Evolutionary conservation across 192 early-diverging fungal genomes (phyloP).

Genomic region (Funneliformis mosseae): DNA sequence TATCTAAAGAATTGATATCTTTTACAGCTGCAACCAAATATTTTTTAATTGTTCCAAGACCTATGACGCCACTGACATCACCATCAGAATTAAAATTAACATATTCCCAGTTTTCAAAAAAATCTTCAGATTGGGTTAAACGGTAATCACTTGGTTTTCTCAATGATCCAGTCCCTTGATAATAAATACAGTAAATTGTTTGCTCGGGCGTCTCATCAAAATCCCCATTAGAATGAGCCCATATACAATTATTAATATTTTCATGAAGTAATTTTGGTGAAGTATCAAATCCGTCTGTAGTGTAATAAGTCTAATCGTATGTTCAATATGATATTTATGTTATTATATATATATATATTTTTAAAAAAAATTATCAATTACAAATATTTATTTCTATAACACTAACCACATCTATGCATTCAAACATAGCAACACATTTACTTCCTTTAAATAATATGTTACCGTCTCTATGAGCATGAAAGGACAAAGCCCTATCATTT

Average conservation of each 20-base stretch:
- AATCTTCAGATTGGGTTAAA: conserved; percentile 78
- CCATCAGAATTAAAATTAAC: conserved; percentile 61
- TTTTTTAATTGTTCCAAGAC: conserved; percentile 67
- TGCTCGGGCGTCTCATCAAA: conserved; percentile 67
- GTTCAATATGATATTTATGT: background rate
- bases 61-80: conserved; percentile 69
- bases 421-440: conserved; percentile 51
- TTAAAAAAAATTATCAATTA: background rate
- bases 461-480: conserved; percentile 68
- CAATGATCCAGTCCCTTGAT: conserved; percentile 35
- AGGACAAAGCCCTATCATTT: conserved; percentile 45
- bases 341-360: background rate
- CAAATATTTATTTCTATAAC: background rate
- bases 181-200: conserved; percentile 73
- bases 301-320: conserved; percentile 56
- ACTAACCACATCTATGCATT: conserved; percentile 64
- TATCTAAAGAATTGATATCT: conserved; percentile 37
- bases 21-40: conserved; percentile 75
- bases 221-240: conserved; percentile 63
- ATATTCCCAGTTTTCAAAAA: conserved; percentile 58
- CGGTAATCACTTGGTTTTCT: conserved; percentile 43
- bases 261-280: conserved; percentile 54
- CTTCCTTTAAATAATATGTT: conserved; percentile 69
- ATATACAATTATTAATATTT: conserved; percentile 70
- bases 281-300: conserved; percentile 68